Evolutionary conservation across 2,329 filamentous ascomycete species (phyloP).

Genomic region (Sporothrix brunneoviolacea): DNA sequence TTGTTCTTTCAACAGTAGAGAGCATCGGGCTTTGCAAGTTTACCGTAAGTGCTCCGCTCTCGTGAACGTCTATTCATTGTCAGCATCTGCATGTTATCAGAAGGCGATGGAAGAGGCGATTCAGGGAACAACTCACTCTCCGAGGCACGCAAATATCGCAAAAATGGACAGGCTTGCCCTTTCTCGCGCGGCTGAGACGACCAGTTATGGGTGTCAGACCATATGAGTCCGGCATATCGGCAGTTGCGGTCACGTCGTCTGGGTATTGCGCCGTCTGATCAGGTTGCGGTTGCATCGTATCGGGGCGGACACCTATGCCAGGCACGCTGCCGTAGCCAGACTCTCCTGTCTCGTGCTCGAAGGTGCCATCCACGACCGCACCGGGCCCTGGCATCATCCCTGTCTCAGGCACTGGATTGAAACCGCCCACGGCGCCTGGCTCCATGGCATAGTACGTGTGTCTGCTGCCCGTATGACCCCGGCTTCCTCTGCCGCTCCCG

Average conservation of each 20-base stretch:
- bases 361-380: neutral
- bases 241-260: neutral
- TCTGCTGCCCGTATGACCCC: neutral
- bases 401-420: neutral
- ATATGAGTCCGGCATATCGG: neutral
- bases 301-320: neutral
- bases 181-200: constrained; percentile 14
- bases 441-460: constrained; percentile 1
- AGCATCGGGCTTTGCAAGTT: neutral
- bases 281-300: neutral
- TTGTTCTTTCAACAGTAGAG: neutral
- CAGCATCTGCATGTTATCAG: no score
- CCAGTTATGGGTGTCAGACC: constrained; percentile 11
- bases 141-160: constrained; percentile 14
- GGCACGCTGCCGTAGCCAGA: neutral
- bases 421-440: neutral
- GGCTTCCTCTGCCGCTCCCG: neutral
- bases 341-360: neutral
- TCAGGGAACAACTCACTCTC: constrained; percentile 5
- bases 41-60: constrained; percentile 22
- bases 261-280: no score
- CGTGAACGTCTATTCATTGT: constrained; percentile 15
- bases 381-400: neutral
- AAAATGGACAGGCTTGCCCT: constrained; percentile 16
- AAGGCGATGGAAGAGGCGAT: constrained; percentile 19